Conservation (phyloP, 805 yeast genomes). For the Zygosaccharomyces rouxii region DNA sequence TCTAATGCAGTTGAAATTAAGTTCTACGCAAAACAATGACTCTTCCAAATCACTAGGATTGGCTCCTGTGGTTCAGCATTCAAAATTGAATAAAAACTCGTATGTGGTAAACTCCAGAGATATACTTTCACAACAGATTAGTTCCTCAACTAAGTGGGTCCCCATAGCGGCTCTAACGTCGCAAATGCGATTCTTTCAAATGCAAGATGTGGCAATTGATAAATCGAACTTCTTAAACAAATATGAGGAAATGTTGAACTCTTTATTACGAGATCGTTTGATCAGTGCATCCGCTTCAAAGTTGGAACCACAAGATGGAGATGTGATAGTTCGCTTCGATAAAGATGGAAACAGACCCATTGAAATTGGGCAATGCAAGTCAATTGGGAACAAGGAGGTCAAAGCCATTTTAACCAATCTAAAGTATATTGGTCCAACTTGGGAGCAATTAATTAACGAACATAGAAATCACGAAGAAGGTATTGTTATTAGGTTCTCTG, state of each 20-base stretch:
- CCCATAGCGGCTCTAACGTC: constrained; percentile 15
- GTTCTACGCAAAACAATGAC: constrained; percentile 11
- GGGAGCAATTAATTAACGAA: constrained; percentile 1
- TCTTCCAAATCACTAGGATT: constrained; percentile 12
- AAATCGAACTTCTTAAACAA: neutral
- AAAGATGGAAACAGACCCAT: neutral
- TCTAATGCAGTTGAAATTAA: constrained; percentile 34
- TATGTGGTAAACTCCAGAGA: constrained; percentile 22
- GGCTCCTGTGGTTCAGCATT: constrained; percentile 10
- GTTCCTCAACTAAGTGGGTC: constrained; percentile 11
- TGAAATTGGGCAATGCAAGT: constrained; percentile 2
- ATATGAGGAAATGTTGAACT: constrained; percentile 1
- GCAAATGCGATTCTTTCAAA: constrained; percentile 9
- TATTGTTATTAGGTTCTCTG: constrained; percentile 9
- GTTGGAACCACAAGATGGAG: constrained; percentile 7
- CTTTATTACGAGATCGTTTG: neutral
- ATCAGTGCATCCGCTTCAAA: neutral
- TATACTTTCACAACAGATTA: constrained; percentile 4
- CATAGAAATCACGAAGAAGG: constrained; percentile 9
- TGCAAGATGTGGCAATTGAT: constrained; percentile 10
- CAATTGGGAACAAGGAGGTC: neutral
- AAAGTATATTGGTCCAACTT: neutral
- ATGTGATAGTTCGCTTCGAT: constrained; percentile 9
- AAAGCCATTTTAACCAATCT: constrained; percentile 10
- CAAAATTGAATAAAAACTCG: constrained; percentile 18